Conservation (phyloP, 257 asterid genomes). For the Haberlea rhodopensis region DNA sequence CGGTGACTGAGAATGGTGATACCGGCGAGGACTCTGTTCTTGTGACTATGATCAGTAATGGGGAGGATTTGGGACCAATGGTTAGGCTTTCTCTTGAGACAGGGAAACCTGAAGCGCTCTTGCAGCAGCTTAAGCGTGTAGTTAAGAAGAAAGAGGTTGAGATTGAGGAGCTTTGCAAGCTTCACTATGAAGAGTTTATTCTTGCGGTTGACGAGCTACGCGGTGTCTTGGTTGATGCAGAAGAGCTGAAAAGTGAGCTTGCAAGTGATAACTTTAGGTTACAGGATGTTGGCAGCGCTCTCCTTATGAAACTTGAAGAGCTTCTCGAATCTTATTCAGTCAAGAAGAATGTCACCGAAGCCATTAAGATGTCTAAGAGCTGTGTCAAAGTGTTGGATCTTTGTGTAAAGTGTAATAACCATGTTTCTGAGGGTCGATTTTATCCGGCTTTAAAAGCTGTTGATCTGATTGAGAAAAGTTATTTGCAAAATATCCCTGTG, state of each 20-base stretch:
- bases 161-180: constrained; percentile 92
- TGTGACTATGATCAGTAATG: constrained; percentile 71
- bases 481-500: constrained; percentile 65
- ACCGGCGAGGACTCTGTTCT: constrained; percentile 78
- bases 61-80: constrained; percentile 91
- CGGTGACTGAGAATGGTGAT: constrained; percentile 64
- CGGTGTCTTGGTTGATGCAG: constrained; percentile 91
- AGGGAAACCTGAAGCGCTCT: constrained; percentile 72
- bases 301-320: constrained; percentile 77
- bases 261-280: constrained; percentile 73
- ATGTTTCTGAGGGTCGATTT: constrained; percentile 71
- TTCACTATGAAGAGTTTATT: constrained; percentile 88
- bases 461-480: constrained; percentile 75
- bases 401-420: constrained; percentile 75
- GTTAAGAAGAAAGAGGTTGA: constrained; percentile 84
- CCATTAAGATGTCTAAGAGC: constrained; percentile 71
- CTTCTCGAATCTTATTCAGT: constrained; percentile 74
- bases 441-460: constrained; percentile 91
- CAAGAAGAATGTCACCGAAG: constrained; percentile 77
- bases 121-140: constrained; percentile 69
- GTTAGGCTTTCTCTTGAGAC: constrained; percentile 79
- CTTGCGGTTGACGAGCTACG: constrained; percentile 93
- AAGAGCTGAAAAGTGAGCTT: constrained; percentile 81
- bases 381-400: constrained; percentile 79
- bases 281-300: constrained; percentile 74